Base-by-base conservation (phyloP, 2,329 filamentous ascomycete genomes). In the Onygenales sp. region DNA sequence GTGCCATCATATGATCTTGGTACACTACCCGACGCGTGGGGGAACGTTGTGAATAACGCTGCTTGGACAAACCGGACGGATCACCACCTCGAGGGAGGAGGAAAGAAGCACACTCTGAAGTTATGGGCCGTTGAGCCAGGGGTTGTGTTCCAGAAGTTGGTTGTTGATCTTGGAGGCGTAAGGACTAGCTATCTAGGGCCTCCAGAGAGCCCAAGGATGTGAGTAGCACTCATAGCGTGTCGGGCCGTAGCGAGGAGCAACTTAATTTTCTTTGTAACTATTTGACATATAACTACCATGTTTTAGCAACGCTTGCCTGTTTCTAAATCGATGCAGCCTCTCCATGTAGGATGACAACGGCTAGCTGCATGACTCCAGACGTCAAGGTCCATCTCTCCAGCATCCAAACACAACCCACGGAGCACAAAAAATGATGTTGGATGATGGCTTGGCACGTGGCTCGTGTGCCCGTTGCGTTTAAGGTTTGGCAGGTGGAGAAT, bases 131-230 rank as follows among this genome's bases (percentile, higher is more conserved):
- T 81, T 27, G 69, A 79, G 61, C 76, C 78, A 0, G 77, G 77
- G 32, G 68, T 82, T 1, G 61, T 80, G 5, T 69, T 82, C 41
- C 78, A 82, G 63, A 82, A 81, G 70, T 66, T 82, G 39, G 70
- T 83, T 1, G 58, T 83, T 7, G 71, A 83, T 58, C 59, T 82
- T 27, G 80, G 80, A 1, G 80, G 79, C 5, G 73, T 81, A 2
- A 66, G 78, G 52, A 65, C 72, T 13, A 80, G 76, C 48, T 82
- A 80, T 58, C 65, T 83, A 2, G 80, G 80, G 0, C 79, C 80
- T 3, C 79, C 78, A 0, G 78, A 81, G 71, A 81, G 77, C 36
- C 36, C 36, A 39, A 39, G 36, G 36, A n/a, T 39, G 2, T 39
- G 7, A n/a, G 36, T 7, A 5, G 36, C 9, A 9, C 3, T 17